Conservation (phyloP, 192 early-diverging fungal species). For the Linnemannia hyalina region DNA sequence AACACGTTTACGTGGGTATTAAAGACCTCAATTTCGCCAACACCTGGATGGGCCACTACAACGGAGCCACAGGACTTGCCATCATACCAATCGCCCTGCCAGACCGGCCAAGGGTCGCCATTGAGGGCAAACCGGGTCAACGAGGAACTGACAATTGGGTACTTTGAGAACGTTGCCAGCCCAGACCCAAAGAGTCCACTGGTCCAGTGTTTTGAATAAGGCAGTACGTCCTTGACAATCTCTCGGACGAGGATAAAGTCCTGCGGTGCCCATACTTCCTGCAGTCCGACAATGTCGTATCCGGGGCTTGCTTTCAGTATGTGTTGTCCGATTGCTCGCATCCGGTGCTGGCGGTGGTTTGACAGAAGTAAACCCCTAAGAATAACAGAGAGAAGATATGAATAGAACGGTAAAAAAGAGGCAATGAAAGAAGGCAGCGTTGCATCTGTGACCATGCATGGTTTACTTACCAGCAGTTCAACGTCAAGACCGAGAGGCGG, state of each 20-base stretch:
- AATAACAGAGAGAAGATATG: not conserved
- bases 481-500: conserved; percentile 22
- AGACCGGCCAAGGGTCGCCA: conserved; percentile 62
- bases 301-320: conserved; percentile 26
- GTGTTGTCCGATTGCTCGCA: conserved; percentile 64
- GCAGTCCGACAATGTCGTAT: conserved; percentile 48
- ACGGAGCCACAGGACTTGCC: conserved; percentile 65
- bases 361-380: conserved; percentile 20
- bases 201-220: conserved; percentile 35
- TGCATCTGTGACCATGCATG: not conserved
- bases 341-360: conserved; percentile 57
- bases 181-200: conserved; percentile 30
- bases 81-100: conserved; percentile 69
- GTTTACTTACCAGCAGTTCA: conserved; percentile 61
- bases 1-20: conserved; percentile 66
- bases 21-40: conserved; percentile 66
- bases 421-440: conserved; percentile 21
- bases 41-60: conserved; percentile 60
- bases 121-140: conserved; percentile 60
- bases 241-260: conserved; percentile 21
- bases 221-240: conserved; percentile 8
- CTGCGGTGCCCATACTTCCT: conserved; percentile 33
- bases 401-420: conserved; percentile 4
- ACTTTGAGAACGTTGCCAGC: conserved; percentile 51
- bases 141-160: conserved; percentile 57